Evolutionary conservation across 768 basidiomycete species (phyloP).

Genomic region (Suillus alpinus): DNA sequence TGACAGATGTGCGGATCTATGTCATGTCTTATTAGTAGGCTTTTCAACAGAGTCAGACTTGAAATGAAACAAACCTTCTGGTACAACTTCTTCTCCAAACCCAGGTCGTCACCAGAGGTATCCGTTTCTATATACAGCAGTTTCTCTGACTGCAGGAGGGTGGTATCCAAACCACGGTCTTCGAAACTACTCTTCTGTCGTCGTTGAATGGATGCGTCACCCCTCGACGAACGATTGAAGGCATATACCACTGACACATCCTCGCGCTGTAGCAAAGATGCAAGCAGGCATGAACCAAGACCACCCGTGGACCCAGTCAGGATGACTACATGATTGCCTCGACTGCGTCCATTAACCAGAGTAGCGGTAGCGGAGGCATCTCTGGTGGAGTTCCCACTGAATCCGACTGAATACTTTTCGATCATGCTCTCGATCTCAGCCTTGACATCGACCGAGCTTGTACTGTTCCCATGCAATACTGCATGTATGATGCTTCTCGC

Average conservation of each 20-base stretch:
- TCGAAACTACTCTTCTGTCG: slow-evolving; percentile 29
- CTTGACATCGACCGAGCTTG: background rate
- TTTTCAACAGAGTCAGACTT: background rate
- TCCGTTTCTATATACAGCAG: slow-evolving; percentile 36
- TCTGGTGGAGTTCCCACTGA: slow-evolving; percentile 14
- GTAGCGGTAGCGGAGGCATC: slow-evolving; percentile 8
- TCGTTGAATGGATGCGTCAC: slow-evolving; percentile 10
- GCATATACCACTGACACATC: slow-evolving; percentile 31
- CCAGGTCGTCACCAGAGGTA: slow-evolving; percentile 24
- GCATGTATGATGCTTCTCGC: slow-evolving; percentile 22
- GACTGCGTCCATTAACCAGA: slow-evolving; percentile 10
- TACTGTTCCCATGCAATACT: background rate
- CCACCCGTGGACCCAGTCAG: slow-evolving; percentile 41
- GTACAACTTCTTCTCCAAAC: slow-evolving; percentile 21
- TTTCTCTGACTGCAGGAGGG: slow-evolving; percentile 28
- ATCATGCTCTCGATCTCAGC: slow-evolving; percentile 32
- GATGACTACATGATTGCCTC: slow-evolving; percentile 37
- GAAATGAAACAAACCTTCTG: slow-evolving; percentile 20
- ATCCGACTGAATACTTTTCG: slow-evolving; percentile 25
- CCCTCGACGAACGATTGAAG: slow-evolving; percentile 27
- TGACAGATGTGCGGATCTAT: slow-evolving; percentile 33
- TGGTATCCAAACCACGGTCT: slow-evolving; percentile 30
- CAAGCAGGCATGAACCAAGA: slow-evolving; percentile 38
- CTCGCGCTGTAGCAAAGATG: slow-evolving; percentile 19
- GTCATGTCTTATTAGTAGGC: background rate